Percentiles rank a stretch among this genome's conserved stretches.
phyloP scores from a whole-genome alignment of 805 yeast genomes.

The Nakazawaea ishiwadae region DNA sequence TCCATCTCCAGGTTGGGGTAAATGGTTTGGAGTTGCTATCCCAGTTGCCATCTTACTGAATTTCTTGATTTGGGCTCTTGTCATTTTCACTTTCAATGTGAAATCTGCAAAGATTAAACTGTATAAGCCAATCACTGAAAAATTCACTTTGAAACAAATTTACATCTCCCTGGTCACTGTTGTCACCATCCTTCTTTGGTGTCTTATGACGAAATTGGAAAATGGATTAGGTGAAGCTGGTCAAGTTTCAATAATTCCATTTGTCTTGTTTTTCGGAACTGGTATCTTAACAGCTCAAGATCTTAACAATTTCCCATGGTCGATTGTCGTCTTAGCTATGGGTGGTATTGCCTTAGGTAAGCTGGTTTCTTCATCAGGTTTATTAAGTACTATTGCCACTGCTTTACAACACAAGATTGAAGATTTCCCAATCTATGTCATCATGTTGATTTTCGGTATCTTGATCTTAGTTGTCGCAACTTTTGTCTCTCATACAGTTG shows the following conservation, averaged over 20 bases:
- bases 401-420: slow-evolving; percentile 38
- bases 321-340: slow-evolving; percentile 50
- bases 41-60: slow-evolving; percentile 40
- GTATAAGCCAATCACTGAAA: slow-evolving; percentile 41
- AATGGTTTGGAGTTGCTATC: slow-evolving; percentile 49
- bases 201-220: slow-evolving; percentile 37
- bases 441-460: slow-evolving; percentile 43
- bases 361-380: slow-evolving; percentile 45
- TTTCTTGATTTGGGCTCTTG: slow-evolving; percentile 39
- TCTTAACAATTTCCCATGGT: slow-evolving; percentile 49
- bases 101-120: slow-evolving; percentile 41
- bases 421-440: slow-evolving; percentile 37
- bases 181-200: slow-evolving; percentile 44
- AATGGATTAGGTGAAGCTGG: slow-evolving; percentile 44
- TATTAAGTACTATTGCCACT: slow-evolving; percentile 39
- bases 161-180: slow-evolving; percentile 37
- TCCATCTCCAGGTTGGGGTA: slow-evolving; percentile 53
- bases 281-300: slow-evolving; percentile 44
- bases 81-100: slow-evolving; percentile 51
- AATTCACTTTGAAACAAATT: slow-evolving; percentile 39
- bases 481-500: slow-evolving; percentile 51
- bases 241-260: slow-evolving; percentile 42
- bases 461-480: slow-evolving; percentile 49
- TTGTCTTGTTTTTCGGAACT: slow-evolving; percentile 44
- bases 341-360: slow-evolving; percentile 52